Base-by-base conservation (phyloP, 2,329 filamentous ascomycete species). In the Stagonosporopsis cucurbitacearum region DNA sequence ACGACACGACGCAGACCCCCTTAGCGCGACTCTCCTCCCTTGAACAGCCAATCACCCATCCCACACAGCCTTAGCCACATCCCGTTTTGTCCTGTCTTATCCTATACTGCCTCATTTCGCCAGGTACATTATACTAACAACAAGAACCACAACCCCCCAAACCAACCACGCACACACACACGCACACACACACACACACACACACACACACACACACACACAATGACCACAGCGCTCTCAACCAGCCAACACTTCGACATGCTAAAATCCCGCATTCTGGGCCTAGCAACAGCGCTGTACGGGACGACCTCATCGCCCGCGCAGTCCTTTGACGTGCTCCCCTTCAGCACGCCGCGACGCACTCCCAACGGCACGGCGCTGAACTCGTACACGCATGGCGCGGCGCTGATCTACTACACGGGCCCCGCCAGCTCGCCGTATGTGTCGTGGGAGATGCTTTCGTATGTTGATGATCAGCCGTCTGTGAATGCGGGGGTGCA, bases 321-420 rank as follows among this genome's bases (percentile, higher is more conserved):
- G 0, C 19, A 13, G 5, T 30, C 43, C 22, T 54, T 54, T 23
- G 50, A 47, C 11, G 43, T 54, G 13, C 43, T 54, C 8, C 40
- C 45, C 19, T 56, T 46, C 44, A 46, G 36, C 26, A 26, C 41
- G 9, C 33, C 46, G 25, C 51, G 33, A 9, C 26, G 39, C 9
- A 39, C 41, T 5, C 45, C 40, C 9, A 45, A 33, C 12, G 33
- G 41, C 19, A 41, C 50, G 9, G 19, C 26, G 3, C 26, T 45
- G 15, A 40, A 44, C 19, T 25, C 33, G 17, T 43, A 33, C n/a
- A 53, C 28, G 6, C 45, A 50, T 36, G 46, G 48, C 43, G 47
- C 26, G 6, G 54, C 42, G 15, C 43, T 57, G 17, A 57, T 57
- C n/a, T 46, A 36, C 48, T 57, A 57, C 37, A 57, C 36, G 1